Base-by-base conservation (phyloP, 371 early-diverging fungal species). In the Apophysomyces variabilis region DNA sequence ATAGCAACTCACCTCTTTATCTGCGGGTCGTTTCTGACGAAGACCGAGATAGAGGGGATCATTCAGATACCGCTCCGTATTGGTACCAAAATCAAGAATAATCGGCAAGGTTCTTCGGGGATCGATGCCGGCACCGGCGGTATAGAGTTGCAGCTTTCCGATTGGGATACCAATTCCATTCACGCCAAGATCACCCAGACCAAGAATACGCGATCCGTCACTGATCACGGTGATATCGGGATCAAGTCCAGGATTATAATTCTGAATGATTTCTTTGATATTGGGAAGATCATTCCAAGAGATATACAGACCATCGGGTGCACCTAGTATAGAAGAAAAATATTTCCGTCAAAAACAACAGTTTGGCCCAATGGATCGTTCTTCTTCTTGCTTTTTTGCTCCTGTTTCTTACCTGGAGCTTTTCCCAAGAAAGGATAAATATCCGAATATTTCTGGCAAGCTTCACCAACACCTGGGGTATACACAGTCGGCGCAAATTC, bases 111-210 rank as follows among this genome's bases (percentile, higher is more conserved):
- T 92, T n/a, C 87, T 82, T 35, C 88, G 74, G 26, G 96, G 97
- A 70, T 95, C 88, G 38, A 96, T 86, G 56, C 97, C 97, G 16
- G 93, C 97, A 47, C 91, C 93, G 21, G 93, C 97, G 8, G 93
- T 90, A 66, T 96, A 94, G 4, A 96, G 85, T 66, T 94, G 95
- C 1, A 96, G 88, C 76, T 96, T 96, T 47, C 96, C 96, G 37
- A 95, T 88, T 11, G 95, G 93, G 67, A 96, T 96, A 32, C 93
- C 95, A 88, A 95, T 92, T 16, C 97, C 97, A 66, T 90, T 91
- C 26, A 95, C 83, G 66, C 96, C 96, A 59, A 95, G 82, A 74
- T 96, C 96, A 16, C 97, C 97, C 12, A 96, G 81, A 12, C 97
- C 97, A 38, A 96, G 87, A 62, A 96, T 95, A 62, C 96, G 91